Evolutionary conservation across 495 filamentous ascomycete genomes (phyloP).

Genomic region (Lindgomyces ingoldianus): DNA sequence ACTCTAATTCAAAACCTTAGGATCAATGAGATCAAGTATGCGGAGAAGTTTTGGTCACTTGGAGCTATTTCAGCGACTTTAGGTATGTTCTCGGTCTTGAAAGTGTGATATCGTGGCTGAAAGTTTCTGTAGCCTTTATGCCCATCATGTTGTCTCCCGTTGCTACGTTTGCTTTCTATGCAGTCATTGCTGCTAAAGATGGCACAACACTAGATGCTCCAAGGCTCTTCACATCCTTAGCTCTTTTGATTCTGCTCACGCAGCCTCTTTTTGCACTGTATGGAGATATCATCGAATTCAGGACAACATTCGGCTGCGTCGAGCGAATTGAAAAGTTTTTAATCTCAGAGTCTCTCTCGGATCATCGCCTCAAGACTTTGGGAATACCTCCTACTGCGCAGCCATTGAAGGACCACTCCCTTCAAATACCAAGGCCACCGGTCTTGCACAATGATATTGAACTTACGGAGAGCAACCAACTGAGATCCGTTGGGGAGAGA

Average conservation of each 20-base stretch:
- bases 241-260: constrained; percentile 8
- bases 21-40: not conserved
- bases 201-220: not conserved
- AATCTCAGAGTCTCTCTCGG: not conserved
- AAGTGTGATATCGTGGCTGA: no score
- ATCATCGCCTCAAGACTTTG: not conserved
- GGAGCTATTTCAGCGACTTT: no score
- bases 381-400: not conserved
- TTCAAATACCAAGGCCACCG: no score
- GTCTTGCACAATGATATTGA: not conserved
- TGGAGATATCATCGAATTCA: not conserved
- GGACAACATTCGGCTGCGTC: constrained; percentile 4
- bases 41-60: not conserved
- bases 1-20: not conserved
- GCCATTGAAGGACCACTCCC: no score
- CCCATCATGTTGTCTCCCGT: constrained; percentile 16
- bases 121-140: no score
- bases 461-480: not conserved
- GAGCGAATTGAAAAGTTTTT: constrained; percentile 12
- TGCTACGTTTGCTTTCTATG: constrained; percentile 16
- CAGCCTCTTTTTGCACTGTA: constrained; percentile 7
- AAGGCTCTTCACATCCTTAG: constrained; percentile 7
- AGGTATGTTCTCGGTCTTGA: no score
- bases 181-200: not conserved
- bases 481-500: not conserved